Conservation (phyloP, 495 filamentous ascomycete genomes). For the Penicillium taxi region DNA sequence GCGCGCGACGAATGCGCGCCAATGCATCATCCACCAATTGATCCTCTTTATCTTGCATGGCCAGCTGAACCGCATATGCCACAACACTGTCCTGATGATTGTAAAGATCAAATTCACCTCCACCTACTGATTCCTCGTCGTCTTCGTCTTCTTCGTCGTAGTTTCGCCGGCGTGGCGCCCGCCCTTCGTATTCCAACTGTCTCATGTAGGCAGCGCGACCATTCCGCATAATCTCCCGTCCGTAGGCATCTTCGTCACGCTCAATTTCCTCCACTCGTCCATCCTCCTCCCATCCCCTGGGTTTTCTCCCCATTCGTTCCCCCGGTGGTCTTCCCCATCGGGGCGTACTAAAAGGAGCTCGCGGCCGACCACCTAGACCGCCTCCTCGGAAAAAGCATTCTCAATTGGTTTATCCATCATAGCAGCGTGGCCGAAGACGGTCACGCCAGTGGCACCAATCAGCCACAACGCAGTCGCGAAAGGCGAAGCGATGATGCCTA, state of each 20-base stretch:
- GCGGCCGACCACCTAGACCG: slow-evolving; percentile 99
- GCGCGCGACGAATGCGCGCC: slow-evolving; percentile 66
- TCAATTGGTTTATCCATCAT: slow-evolving; percentile 99
- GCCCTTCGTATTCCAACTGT: slow-evolving; percentile 23
- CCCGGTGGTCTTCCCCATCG: slow-evolving; percentile 98
- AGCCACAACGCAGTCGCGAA: slow-evolving; percentile 82
- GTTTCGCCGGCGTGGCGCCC: slow-evolving; percentile 35
- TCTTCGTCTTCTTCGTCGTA: slow-evolving; percentile 43
- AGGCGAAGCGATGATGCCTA: slow-evolving; percentile 75
- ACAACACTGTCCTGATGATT: slow-evolving; percentile 44
- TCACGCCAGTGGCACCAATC: slow-evolving; percentile 85
- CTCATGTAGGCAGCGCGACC: slow-evolving; percentile 19
- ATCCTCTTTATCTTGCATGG: slow-evolving; percentile 60
- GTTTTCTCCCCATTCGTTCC: slow-evolving; percentile 57
- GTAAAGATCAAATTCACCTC: slow-evolving; percentile 47
- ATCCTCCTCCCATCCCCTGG: slow-evolving; percentile 47
- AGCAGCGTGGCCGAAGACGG: slow-evolving; percentile 87
- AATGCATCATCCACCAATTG: slow-evolving; percentile 64
- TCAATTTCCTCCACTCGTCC: slow-evolving; percentile 63
- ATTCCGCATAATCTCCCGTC: slow-evolving; percentile 41
- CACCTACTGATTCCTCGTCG: slow-evolving; percentile 41
- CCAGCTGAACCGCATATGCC: slow-evolving; percentile 44
- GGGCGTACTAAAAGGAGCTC: slow-evolving; percentile 93
- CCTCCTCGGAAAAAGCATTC: slow-evolving; percentile 99
- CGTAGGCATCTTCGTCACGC: slow-evolving; percentile 53